A percentile compares a stretch with the other conserved stretches of the same genome.
Evolutionary conservation across 2,329 filamentous ascomycete species (phyloP).

Genomic region (Botrytis paeoniae): DNA sequence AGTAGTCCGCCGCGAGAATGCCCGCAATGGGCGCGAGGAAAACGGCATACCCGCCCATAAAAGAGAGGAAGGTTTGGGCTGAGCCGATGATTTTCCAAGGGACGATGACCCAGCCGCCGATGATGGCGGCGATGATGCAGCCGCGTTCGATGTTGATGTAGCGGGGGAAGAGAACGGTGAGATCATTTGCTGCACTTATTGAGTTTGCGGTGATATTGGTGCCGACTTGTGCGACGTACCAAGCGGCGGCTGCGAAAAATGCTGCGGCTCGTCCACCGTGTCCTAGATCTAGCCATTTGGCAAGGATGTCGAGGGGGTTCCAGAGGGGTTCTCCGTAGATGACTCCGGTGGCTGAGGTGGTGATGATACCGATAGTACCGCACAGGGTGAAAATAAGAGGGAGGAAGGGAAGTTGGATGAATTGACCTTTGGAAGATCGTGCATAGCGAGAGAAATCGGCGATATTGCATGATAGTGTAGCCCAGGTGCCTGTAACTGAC

Average conservation of each 20-base stretch:
- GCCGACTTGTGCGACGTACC: slow-evolving; percentile 54
- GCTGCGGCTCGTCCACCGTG: slow-evolving; percentile 43
- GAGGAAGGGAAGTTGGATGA: slow-evolving; percentile 42
- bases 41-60: slow-evolving; percentile 63
- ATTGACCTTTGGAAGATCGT: slow-evolving; percentile 31
- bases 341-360: slow-evolving; percentile 52
- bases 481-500: slow-evolving; percentile 35
- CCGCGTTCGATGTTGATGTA: slow-evolving; percentile 57
- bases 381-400: slow-evolving; percentile 36
- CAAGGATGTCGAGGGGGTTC: slow-evolving; percentile 48
- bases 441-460: slow-evolving; percentile 40
- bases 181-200: slow-evolving; percentile 53
- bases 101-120: slow-evolving; percentile 56
- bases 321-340: slow-evolving; percentile 51
- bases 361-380: slow-evolving; percentile 52
- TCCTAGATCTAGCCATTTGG: slow-evolving; percentile 45
- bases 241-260: slow-evolving; percentile 52
- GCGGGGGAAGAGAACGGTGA: slow-evolving; percentile 52
- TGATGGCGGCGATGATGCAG: slow-evolving; percentile 51
- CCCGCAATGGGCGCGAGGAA: slow-evolving; percentile 60
- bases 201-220: slow-evolving; percentile 57
- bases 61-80: slow-evolving; percentile 57
- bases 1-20: slow-evolving; percentile 58
- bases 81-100: slow-evolving; percentile 64
- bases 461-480: slow-evolving; percentile 39